phyloP scores from a whole-genome alignment of 1,139 yeast genomes.

The Scheffersomyces illinoinensis region DNA sequence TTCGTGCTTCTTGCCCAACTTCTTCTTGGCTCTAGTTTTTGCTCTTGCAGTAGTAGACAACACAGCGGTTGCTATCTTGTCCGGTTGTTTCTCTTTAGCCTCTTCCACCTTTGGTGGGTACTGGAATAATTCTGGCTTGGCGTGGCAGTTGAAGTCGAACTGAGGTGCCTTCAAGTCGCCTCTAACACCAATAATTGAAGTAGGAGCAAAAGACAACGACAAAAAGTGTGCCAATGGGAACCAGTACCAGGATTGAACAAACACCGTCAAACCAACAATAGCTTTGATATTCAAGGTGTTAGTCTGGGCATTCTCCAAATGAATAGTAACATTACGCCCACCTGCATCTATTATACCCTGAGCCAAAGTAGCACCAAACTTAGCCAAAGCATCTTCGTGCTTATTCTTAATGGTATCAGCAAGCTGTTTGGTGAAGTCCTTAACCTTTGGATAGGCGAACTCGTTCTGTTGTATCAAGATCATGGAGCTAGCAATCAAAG shows the following conservation, averaged over 20 bases:
- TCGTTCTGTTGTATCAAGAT: conserved; percentile 93
- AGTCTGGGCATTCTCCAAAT: conserved; percentile 85
- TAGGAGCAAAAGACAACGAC: conserved; percentile 89
- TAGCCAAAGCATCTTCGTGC: conserved; percentile 95
- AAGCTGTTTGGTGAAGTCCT: conserved; percentile 69
- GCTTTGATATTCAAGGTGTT: conserved; percentile 90
- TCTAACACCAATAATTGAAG: conserved; percentile 84
- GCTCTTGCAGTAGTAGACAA: conserved; percentile 92
- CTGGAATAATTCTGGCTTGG: conserved; percentile 76
- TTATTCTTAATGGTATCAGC: conserved; percentile 79
- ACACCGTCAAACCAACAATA: conserved; percentile 87
- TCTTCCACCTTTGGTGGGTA: conserved; percentile 91
- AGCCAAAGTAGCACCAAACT: conserved; percentile 95
- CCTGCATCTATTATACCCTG: conserved; percentile 99
- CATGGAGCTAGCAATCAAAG: conserved; percentile 91
- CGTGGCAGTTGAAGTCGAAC: conserved; percentile 77
- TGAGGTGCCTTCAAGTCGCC: conserved; percentile 86
- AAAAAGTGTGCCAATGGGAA: conserved; percentile 94
- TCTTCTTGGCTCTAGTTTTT: conserved; percentile 85
- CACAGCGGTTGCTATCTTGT: conserved; percentile 89
- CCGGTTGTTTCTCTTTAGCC: conserved; percentile 79
- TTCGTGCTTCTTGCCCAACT: conserved; percentile 55
- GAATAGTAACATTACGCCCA: conserved; percentile 96
- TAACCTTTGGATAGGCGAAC: conserved; percentile 76
- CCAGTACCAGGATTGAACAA: conserved; percentile 98